Evolutionary conservation across 345 rosid genomes (phyloP).

Genomic region (Camelina hispida): DNA sequence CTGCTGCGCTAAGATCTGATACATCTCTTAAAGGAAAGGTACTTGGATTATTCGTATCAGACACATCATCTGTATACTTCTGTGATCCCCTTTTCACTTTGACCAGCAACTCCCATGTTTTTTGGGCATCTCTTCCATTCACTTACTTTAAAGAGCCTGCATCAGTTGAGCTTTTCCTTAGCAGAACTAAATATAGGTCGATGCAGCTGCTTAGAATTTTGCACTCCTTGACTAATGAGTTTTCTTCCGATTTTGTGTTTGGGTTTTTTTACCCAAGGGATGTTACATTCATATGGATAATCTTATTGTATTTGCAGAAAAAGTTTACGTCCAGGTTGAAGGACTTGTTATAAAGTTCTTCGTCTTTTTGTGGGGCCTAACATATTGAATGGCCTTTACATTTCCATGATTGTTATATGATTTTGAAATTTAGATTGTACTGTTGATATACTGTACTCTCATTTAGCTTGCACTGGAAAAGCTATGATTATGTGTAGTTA

Average conservation of each 20-base stretch:
- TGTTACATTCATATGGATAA: slow-evolving; percentile 15
- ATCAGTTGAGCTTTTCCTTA: not conserved
- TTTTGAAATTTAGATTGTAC: not conserved
- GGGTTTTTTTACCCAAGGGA: not conserved
- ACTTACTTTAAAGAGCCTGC: not conserved
- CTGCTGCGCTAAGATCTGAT: slow-evolving; percentile 68
- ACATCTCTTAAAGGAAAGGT: slow-evolving; percentile 59
- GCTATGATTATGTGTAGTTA: not conserved
- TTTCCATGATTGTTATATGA: not conserved
- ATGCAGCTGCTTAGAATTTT: slow-evolving; percentile 13
- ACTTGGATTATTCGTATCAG: slow-evolving; percentile 23
- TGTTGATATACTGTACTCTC: not conserved
- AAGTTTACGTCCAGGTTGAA: not conserved
- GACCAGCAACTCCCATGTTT: slow-evolving; percentile 11
- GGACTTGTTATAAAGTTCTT: not conserved
- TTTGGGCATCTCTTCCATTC: slow-evolving; percentile 11
- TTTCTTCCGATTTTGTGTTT: not conserved
- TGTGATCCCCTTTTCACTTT: slow-evolving; percentile 10
- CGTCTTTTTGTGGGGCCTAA: not conserved
- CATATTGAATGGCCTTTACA: not conserved
- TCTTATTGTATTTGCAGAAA: slow-evolving; percentile 1
- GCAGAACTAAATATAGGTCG: not conserved
- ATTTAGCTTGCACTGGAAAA: not conserved
- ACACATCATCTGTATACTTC: slow-evolving; percentile 9
- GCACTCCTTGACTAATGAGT: not conserved